Percentiles rank a stretch among this genome's conserved stretches.
phyloP scores from a whole-genome alignment of 2,329 filamentous ascomycete genomes.

The Ophiostoma perfectum region DNA sequence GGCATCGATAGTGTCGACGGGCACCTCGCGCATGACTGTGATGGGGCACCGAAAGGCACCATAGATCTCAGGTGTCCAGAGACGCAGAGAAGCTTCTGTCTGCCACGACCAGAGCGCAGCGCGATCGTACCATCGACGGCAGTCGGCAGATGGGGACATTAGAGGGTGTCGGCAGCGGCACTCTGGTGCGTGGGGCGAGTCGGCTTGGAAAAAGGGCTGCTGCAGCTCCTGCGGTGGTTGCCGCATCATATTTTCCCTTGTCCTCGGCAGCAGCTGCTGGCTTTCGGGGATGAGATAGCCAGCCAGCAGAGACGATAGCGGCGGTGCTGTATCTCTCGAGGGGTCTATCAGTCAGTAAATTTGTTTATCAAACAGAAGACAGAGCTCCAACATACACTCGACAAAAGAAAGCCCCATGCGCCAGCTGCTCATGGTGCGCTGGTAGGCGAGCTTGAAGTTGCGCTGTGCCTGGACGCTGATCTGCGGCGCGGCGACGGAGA shows the following conservation, averaged over 20 bases:
- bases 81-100: constrained; percentile 29
- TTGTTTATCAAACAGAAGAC: neutral
- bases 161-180: neutral
- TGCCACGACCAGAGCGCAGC: constrained; percentile 30
- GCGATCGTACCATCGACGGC: constrained; percentile 24
- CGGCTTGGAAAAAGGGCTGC: constrained; percentile 25
- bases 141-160: neutral
- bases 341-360: neutral
- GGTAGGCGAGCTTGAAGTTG: constrained; percentile 28
- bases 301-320: constrained; percentile 12
- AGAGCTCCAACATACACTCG: constrained; percentile 21
- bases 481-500: constrained; percentile 21
- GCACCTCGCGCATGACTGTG: constrained; percentile 29
- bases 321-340: neutral
- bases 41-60: constrained; percentile 27
- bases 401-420: constrained; percentile 28
- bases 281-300: constrained; percentile 3
- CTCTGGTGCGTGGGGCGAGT: constrained; percentile 8
- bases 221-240: constrained; percentile 5
- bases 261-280: constrained; percentile 4
- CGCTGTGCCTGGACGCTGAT: constrained; percentile 28
- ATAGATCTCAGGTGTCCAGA: constrained; percentile 31
- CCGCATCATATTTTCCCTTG: neutral
- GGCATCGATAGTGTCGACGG: constrained; percentile 24
- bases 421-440: constrained; percentile 29